A percentile compares a stretch with the other conserved stretches of the same genome.
Evolutionary conservation across 164 flowering plant genomes (phyloP).

Genomic region (Stephania yunnanensis): DNA sequence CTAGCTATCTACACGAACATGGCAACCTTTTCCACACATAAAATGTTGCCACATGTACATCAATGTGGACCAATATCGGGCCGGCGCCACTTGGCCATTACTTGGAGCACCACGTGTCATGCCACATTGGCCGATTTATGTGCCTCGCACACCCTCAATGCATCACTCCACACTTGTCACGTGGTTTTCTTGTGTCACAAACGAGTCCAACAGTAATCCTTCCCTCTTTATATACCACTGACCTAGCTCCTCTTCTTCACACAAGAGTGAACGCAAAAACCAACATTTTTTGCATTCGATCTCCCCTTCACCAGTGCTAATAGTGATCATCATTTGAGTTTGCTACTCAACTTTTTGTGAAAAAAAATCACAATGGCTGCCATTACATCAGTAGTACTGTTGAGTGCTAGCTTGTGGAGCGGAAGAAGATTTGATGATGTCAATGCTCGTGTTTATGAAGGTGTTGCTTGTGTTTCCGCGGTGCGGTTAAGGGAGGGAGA

Average conservation of each 20-base stretch:
- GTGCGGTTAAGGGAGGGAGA: conserved; percentile 1
- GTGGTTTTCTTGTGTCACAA: conserved; percentile 18
- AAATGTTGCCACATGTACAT: background rate
- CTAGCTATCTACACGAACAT: background rate
- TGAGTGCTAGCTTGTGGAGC: background rate
- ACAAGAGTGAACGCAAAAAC: background rate
- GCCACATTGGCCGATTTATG: conserved; percentile 8
- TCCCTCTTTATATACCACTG: conserved; percentile 10
- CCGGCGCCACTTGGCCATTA: background rate
- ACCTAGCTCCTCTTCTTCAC: background rate
- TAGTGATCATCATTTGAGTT: background rate
- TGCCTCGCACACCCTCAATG: conserved; percentile 12
- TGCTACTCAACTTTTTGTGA: background rate
- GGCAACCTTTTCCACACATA: background rate
- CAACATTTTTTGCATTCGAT: background rate
- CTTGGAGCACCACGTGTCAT: conserved; percentile 1
- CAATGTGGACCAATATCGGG: background rate
- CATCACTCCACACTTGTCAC: conserved; percentile 20
- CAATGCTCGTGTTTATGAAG: conserved; percentile 7
- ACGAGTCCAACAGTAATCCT: conserved; percentile 6
- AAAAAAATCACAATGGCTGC: background rate
- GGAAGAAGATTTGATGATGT: conserved; percentile 10
- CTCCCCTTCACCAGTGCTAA: background rate
- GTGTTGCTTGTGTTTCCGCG: conserved; percentile 2
- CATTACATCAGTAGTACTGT: conserved; percentile 4